Evolutionary conservation across 495 filamentous ascomycete species (phyloP).

Genomic region (Hypoxylon crocopeplum): DNA sequence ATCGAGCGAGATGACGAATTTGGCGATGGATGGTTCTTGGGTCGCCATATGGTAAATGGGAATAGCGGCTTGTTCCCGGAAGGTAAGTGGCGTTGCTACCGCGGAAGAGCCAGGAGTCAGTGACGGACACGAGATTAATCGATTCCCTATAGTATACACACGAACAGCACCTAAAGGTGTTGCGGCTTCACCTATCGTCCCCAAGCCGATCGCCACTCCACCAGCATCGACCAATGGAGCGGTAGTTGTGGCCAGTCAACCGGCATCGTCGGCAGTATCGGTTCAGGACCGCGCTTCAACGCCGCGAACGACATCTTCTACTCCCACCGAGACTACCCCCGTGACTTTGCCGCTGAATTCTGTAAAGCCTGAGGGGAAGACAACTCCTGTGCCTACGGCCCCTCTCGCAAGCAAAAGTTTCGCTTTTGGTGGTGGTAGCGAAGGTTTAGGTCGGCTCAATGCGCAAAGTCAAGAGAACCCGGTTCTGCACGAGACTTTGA

Average conservation of each 20-base stretch:
- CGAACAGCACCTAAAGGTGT: conserved; percentile 54
- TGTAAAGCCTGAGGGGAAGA: conserved; percentile 40
- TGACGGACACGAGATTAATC: conserved; percentile 30
- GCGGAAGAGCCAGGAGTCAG: not conserved
- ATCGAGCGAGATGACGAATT: conserved; percentile 97
- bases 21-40: conserved; percentile 96
- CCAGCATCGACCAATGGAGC: conserved; percentile 32
- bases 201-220: conserved; percentile 36
- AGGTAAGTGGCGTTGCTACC: conserved; percentile 60
- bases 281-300: conserved; percentile 43
- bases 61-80: conserved; percentile 89
- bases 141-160: conserved; percentile 56
- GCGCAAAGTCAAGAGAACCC: conserved; percentile 66
- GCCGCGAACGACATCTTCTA: conserved; percentile 17
- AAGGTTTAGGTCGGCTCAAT: conserved; percentile 38
- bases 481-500: conserved; percentile 95
- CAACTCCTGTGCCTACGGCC: conserved; percentile 20
- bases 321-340: conserved; percentile 35
- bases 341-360: conserved; percentile 50
- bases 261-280: conserved; percentile 48
- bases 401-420: conserved; percentile 32
- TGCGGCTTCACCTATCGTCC: conserved; percentile 21
- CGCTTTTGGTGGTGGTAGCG: conserved; percentile 22
- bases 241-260: conserved; percentile 26
- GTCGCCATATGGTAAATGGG: conserved; percentile 75